Evolutionary conservation across 306 rosid species (phyloP), one percentile per base, ranked within the genome.

Genomic region (Echinosophora koreensis): DNA sequence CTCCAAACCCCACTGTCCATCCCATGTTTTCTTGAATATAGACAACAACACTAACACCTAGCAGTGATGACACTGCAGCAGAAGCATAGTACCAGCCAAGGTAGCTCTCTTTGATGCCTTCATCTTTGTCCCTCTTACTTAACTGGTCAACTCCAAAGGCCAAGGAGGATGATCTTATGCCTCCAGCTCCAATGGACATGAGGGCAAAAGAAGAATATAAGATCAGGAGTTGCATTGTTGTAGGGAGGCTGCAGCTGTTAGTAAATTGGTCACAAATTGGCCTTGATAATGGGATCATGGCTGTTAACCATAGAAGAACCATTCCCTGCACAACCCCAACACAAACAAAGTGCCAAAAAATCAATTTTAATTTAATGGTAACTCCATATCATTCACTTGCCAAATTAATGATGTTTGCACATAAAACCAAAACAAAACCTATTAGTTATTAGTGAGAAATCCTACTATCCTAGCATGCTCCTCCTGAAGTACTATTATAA

Each of bases 221-320:
- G 10, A 73, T 17, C 79, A 65, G 6, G 66, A 80, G 55, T 1
- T 80, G 79, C 17, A 56, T 56, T 55, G 75, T 56, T 65, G 69
- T 17, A 3, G 79, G 73, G 8, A 79, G 56, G 62, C 16, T 65
- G 47, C 79, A 72, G 42, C 14, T 65, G 10, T 72, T 44, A 35
- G 74, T 15, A 17, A 72, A 8, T 71, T 79, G 68, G 52, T 63
- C 12, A 55, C 79, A 80, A 15, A 41, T 14, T 62, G 78, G 74
- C 42, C 77, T 65, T 72, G 74, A 30, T 50, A 15, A 3, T 54
- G 86, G 83, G 27, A 87, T 69, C 76, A 81, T 46, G 34, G 88
- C 64, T 18, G 90, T 84, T 73, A 42, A 68, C 88, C 90, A 87
- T 10, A 87, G 52, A 42, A 87, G 74, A 41, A 63, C 6, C 79